Evolutionary conservation across 768 basidiomycete genomes (phyloP).

Genomic region (Boletus rex-veris): DNA sequence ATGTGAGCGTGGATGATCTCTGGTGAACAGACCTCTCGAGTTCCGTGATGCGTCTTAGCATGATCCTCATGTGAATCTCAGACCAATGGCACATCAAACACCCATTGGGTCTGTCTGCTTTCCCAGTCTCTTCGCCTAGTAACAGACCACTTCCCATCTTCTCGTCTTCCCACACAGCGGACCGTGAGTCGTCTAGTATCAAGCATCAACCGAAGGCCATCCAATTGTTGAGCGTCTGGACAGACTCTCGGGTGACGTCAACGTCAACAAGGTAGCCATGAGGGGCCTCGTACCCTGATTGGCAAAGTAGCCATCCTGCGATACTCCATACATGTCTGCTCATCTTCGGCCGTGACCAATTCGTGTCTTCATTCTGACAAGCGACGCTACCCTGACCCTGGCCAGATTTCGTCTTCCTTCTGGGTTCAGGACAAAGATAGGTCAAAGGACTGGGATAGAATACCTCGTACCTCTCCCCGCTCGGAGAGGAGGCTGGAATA

Average conservation of each 20-base stretch:
- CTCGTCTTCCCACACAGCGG: no score
- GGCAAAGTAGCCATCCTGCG: constrained; percentile 31
- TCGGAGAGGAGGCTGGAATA: constrained; percentile 45
- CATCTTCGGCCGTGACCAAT: constrained; percentile 5
- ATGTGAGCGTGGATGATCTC: no score
- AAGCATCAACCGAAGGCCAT: no score
- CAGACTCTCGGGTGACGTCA: constrained; percentile 15
- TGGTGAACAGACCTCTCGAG: no score
- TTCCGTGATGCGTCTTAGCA: no score
- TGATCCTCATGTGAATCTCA: no score
- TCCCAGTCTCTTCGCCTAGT: no score
- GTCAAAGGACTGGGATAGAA: constrained; percentile 45
- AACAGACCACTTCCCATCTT: no score
- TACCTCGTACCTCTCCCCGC: constrained; percentile 46
- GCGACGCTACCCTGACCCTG: constrained; percentile 34
- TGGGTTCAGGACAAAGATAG: constrained; percentile 44
- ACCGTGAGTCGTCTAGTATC: no score
- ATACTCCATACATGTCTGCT: constrained; percentile 34
- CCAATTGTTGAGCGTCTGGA: no score
- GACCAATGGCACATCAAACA: no score
- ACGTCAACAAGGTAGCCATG: constrained; percentile 20
- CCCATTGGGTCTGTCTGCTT: no score
- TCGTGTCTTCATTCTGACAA: constrained; percentile 16
- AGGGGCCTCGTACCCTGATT: constrained; percentile 44
- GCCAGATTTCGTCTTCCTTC: constrained; percentile 47